These are phyloP conservation scores for Austroboletus niveus DNA, from an alignment of 1,284 basidiomycete genomes.

Conservation along the genomic window DNA sequence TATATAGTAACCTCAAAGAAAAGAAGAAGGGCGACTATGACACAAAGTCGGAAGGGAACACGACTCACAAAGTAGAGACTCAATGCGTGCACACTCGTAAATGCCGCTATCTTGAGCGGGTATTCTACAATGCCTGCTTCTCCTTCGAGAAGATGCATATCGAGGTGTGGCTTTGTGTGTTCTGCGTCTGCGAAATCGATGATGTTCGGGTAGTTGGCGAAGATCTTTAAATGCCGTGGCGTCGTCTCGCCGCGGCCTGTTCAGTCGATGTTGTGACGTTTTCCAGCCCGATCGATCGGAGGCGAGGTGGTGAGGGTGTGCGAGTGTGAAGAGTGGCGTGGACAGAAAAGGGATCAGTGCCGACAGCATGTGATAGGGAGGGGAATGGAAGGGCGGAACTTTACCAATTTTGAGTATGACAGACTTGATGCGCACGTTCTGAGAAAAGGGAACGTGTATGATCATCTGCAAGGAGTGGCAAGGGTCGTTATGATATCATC, in stretches of 20 bases:
- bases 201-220: constrained; percentile 67
- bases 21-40: constrained; percentile 8
- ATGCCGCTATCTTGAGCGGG: constrained; percentile 70
- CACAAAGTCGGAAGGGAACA: constrained; percentile 3
- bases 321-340: constrained; percentile 4
- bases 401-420: constrained; percentile 72
- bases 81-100: constrained; percentile 69
- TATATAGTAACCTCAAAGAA: constrained; percentile 25
- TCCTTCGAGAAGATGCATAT: constrained; percentile 69
- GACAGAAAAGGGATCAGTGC: constrained; percentile 8
- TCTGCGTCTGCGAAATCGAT: constrained; percentile 76
- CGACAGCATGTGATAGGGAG: constrained; percentile 3
- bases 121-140: constrained; percentile 70
- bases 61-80: constrained; percentile 74
- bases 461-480: constrained; percentile 51
- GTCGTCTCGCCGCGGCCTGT: constrained; percentile 68
- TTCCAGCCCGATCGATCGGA: constrained; percentile 8
- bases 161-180: constrained; percentile 61
- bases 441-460: constrained; percentile 75
- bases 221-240: constrained; percentile 67
- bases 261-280: constrained; percentile 2
- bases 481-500: constrained; percentile 12
- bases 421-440: constrained; percentile 73
- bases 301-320: constrained; percentile 2
- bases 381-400: constrained; percentile 2